Conservation (phyloP, 1,284 basidiomycete genomes). For the Boletus hoseneyae region DNA sequence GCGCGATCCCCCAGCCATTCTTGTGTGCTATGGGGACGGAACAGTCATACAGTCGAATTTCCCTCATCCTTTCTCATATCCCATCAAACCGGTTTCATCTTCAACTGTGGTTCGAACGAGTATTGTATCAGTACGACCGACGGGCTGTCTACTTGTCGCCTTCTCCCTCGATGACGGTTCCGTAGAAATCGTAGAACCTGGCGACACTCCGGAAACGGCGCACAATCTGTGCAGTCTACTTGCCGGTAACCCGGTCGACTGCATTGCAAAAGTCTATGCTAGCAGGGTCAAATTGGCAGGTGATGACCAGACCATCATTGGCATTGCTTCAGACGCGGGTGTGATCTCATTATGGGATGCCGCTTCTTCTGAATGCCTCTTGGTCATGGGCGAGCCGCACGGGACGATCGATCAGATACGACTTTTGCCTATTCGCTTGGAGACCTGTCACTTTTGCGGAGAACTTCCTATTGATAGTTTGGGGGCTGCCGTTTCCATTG, state of each 20-base stretch:
- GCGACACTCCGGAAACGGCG: constrained; percentile 36
- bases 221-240: constrained; percentile 45
- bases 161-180: constrained; percentile 63
- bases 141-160: constrained; percentile 48
- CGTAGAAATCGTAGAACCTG: constrained; percentile 55
- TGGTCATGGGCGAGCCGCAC: constrained; percentile 54
- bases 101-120: constrained; percentile 45
- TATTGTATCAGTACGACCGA: constrained; percentile 45
- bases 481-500: constrained; percentile 58
- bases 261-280: constrained; percentile 50
- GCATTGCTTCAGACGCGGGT: constrained; percentile 61
- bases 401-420: constrained; percentile 53
- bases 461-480: constrained; percentile 63
- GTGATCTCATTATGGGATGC: constrained; percentile 71
- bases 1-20: constrained; percentile 34
- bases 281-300: constrained; percentile 51
- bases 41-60: constrained; percentile 51
- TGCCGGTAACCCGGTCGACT: constrained; percentile 55
- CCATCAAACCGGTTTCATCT: constrained; percentile 45
- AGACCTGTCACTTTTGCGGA: constrained; percentile 64
- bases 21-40: constrained; percentile 61
- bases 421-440: constrained; percentile 46
- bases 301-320: constrained; percentile 50
- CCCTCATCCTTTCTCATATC: constrained; percentile 35
- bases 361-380: constrained; percentile 54